These are phyloP conservation scores for Cyclocybe cylindracea DNA, from an alignment of 768 basidiomycete genomes.

Conservation along the genomic window DNA sequence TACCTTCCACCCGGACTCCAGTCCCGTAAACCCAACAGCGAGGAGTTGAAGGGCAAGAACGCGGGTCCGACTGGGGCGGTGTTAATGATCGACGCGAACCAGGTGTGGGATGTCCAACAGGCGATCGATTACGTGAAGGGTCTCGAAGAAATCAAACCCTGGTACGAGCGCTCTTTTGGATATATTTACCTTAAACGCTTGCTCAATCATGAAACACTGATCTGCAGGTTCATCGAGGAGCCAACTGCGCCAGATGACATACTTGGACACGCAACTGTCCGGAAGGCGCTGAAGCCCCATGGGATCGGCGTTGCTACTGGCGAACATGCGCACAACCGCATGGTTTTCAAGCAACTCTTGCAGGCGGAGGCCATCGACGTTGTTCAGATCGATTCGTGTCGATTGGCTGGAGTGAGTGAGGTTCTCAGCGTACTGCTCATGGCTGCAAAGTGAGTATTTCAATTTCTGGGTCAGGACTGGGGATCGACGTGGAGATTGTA, in stretches of 20 bases:
- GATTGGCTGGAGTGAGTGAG: slow-evolving; percentile 91
- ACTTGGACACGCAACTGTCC: slow-evolving; percentile 79
- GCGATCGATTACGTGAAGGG: slow-evolving; percentile 90
- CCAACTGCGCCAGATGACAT: slow-evolving; percentile 93
- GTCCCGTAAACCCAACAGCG: slow-evolving; percentile 60
- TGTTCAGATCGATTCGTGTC: slow-evolving; percentile 92
- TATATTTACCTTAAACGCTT: background rate
- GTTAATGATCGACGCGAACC: slow-evolving; percentile 97
- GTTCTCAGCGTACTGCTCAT: slow-evolving; percentile 88
- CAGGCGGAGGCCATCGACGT: slow-evolving; percentile 94
- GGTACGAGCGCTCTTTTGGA: slow-evolving; percentile 44
- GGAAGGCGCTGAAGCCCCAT: slow-evolving; percentile 73
- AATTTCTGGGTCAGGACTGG: background rate
- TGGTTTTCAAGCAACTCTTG: slow-evolving; percentile 94
- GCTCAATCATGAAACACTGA: background rate
- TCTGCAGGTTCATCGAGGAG: slow-evolving; percentile 85
- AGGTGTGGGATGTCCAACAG: slow-evolving; percentile 92
- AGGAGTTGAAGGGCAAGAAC: slow-evolving; percentile 81
- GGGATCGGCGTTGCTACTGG: slow-evolving; percentile 93
- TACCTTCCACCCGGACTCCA: slow-evolving; percentile 64
- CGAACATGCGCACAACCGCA: slow-evolving; percentile 92
- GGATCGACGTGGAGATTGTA: slow-evolving; percentile 19
- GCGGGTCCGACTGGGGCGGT: slow-evolving; percentile 93
- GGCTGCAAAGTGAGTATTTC: slow-evolving; percentile 69
- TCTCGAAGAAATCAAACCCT: slow-evolving; percentile 81